Conservation (phyloP, 1,284 basidiomycete genomes). For the Sporisorium iseilematis-ciliati region DNA sequence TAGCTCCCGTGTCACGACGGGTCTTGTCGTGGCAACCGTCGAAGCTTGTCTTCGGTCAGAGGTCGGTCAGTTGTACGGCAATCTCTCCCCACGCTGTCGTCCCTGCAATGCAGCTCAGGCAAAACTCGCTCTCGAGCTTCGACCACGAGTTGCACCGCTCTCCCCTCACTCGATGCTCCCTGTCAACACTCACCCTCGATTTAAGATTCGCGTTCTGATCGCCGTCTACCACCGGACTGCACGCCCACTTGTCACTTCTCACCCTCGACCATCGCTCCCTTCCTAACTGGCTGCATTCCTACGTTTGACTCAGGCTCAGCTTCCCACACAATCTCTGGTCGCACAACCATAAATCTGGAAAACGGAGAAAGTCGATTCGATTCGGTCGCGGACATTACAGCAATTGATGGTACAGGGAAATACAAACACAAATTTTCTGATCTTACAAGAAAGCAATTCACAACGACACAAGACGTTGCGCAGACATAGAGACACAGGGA, state of each 20-base stretch:
- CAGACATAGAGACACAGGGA: slow-evolving; percentile 4
- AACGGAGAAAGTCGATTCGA: neutral
- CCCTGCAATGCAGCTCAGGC: too few relatives aligned
- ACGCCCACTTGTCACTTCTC: neutral
- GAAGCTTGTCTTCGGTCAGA: too few relatives aligned
- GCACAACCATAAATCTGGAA: neutral
- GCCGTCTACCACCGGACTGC: neutral
- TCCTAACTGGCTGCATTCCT: neutral
- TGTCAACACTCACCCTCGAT: neutral
- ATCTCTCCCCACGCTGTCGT: too few relatives aligned
- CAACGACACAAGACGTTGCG: neutral
- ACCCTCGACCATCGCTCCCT: neutral
- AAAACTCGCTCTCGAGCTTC: too few relatives aligned
- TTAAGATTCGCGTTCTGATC: neutral
- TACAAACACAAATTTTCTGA: neutral
- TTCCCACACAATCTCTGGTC: neutral
- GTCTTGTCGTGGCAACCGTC: too few relatives aligned
- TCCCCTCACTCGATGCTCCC: neutral
- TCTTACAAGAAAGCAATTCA: slow-evolving; percentile 1
- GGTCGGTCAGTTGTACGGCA: too few relatives aligned
- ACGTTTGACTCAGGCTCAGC: neutral
- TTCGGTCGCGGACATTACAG: slow-evolving; percentile 1
- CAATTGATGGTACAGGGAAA: slow-evolving; percentile 4
- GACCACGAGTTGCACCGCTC: too few relatives aligned
- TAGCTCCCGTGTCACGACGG: too few relatives aligned